Conservation (phyloP, 2,329 filamentous ascomycete genomes). For the Fusarium pininemorale region DNA sequence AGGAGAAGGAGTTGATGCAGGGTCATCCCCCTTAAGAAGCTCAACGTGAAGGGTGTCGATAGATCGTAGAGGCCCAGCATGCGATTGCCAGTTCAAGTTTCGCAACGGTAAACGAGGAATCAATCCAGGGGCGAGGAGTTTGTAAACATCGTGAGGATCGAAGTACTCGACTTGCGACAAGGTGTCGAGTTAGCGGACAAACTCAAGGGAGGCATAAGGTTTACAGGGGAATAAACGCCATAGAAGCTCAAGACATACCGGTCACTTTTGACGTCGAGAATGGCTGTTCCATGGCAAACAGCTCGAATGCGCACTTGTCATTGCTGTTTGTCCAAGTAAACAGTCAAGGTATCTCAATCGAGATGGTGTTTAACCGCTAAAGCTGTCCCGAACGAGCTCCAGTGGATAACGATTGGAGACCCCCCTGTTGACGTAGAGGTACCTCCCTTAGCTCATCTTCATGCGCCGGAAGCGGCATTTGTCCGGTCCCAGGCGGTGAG, state of each 20-base stretch:
- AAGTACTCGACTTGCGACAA: constrained; percentile 83
- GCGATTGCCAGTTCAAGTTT: constrained; percentile 97
- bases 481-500: constrained; percentile 43
- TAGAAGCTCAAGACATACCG: constrained; percentile 56
- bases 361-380: constrained; percentile 26
- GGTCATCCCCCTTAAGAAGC: constrained; percentile 72
- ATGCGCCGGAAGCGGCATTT: constrained; percentile 41
- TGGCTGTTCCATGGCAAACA: constrained; percentile 68
- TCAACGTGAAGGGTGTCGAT: constrained; percentile 94
- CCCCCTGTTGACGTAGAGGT: constrained; percentile 31
- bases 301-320: constrained; percentile 41
- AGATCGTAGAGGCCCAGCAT: constrained; percentile 87
- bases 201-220: neutral
- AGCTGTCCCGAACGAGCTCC: constrained; percentile 41
- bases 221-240: neutral
- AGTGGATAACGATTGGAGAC: constrained; percentile 5
- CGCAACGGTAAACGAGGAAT: constrained; percentile 82
- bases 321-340: constrained; percentile 37
- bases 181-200: constrained; percentile 30
- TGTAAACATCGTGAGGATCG: constrained; percentile 90
- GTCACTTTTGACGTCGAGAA: constrained; percentile 81
- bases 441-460: constrained; percentile 36
- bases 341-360: constrained; percentile 22
- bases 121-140: constrained; percentile 80
- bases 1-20: constrained; percentile 48